Conservation (phyloP, 805 yeast species). For the Geotrichum ghanense region DNA sequence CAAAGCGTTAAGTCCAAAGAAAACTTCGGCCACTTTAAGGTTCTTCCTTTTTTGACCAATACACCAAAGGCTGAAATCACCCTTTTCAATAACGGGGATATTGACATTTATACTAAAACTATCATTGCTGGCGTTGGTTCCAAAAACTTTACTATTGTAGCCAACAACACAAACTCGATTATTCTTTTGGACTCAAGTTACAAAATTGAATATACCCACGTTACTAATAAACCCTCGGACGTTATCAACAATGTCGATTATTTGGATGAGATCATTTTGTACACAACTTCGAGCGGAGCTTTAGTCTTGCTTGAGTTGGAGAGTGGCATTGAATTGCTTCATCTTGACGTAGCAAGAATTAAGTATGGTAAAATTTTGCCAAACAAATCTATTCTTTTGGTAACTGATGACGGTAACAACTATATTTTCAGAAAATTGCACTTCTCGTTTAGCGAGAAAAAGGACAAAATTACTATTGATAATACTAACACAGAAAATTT, state of each 20-base stretch:
- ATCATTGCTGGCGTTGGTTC: not conserved
- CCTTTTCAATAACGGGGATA: not conserved
- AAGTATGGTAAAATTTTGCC: not conserved
- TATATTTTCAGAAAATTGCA: not conserved
- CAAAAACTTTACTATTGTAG: not conserved
- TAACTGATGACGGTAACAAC: not conserved
- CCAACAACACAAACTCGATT: not conserved
- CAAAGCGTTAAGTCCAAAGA: not conserved
- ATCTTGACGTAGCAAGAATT: not conserved
- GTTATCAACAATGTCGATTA: not conserved
- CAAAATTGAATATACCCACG: not conserved
- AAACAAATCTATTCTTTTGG: not conserved
- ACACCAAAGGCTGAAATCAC: not conserved
- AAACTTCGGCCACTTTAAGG: not conserved
- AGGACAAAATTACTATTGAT: not conserved
- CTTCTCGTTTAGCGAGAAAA: not conserved
- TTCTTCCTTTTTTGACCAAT: not conserved
- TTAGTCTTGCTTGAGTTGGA: not conserved
- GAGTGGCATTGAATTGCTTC: not conserved
- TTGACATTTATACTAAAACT: not conserved
- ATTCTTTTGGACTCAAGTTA: not conserved
- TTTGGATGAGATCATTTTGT: not conserved
- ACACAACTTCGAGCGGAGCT: not conserved
- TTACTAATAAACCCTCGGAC: not conserved
- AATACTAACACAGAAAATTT: not conserved